phyloP scores from a whole-genome alignment of 1,139 yeast genomes.

The Taphrina flavorubra region DNA sequence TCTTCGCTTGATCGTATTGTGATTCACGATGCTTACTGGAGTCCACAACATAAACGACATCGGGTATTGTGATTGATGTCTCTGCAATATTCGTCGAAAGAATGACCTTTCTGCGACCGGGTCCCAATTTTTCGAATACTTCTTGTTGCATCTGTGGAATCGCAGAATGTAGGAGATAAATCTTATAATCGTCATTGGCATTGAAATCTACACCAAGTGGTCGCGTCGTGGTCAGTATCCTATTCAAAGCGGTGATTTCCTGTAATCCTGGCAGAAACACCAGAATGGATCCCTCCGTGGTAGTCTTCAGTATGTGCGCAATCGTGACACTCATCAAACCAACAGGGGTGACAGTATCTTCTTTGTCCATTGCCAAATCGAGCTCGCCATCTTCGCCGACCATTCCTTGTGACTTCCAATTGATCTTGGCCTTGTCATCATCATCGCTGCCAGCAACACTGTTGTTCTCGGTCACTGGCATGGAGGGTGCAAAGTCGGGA shows the following conservation, averaged over 20 bases:
- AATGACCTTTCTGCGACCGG: constrained; percentile 66
- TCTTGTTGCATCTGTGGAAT: constrained; percentile 67
- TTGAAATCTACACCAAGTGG: constrained; percentile 56
- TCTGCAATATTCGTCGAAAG: constrained; percentile 79
- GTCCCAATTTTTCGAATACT: constrained; percentile 63
- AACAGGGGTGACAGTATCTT: constrained; percentile 38
- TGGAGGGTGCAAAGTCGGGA: constrained; percentile 12
- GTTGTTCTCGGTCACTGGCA: constrained; percentile 23
- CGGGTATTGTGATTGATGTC: constrained; percentile 79
- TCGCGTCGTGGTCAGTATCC: constrained; percentile 58
- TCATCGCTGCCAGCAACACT: constrained; percentile 25
- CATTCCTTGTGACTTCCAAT: constrained; percentile 39
- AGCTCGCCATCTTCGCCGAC: constrained; percentile 38
- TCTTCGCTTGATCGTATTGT: constrained; percentile 64
- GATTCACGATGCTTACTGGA: constrained; percentile 73
- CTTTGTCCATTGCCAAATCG: constrained; percentile 29
- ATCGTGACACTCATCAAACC: constrained; percentile 42
- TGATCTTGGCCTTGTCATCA: constrained; percentile 23
- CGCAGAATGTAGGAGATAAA: constrained; percentile 76
- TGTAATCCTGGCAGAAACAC: constrained; percentile 79
- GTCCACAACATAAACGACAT: constrained; percentile 81
- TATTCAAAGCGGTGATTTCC: constrained; percentile 75
- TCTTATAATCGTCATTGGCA: constrained; percentile 53
- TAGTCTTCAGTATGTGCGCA: constrained; percentile 39
- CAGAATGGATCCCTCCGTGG: constrained; percentile 59